Base-by-base conservation (phyloP, 2,329 filamentous ascomycete species). In the Cercospora berteroae region DNA sequence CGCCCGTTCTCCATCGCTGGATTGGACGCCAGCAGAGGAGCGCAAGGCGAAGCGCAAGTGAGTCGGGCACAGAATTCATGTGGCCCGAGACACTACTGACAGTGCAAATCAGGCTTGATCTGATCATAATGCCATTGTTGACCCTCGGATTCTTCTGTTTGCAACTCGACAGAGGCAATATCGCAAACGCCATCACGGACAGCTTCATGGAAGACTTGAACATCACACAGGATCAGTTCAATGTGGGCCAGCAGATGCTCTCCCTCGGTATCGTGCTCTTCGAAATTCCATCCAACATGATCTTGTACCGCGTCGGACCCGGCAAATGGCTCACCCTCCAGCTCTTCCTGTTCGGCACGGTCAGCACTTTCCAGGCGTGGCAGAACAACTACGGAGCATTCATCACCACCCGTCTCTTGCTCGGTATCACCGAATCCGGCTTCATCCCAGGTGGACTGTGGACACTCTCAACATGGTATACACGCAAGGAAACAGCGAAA, bases 381-480 rank as follows among this genome's bases (percentile, higher is more conserved):
- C 77, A 80, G 63, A 77, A 75, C 36, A 78, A 77, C 23, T 76
- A 80, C 16, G 77, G 69, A 1, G 74, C 79, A 2, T 81, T 78
- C 69, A 73, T 81, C 10, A 74, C 75, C 0, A 81, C 80, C 0
- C 74, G 80, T 12, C 72, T 81, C 9, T 73, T 82, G 3, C 77
- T 81, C 7, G 79, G 79, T 5, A 70, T 74, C 29, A 74, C 69
- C 2, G 82, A 83, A 64, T 79, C 80, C 1, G 81, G 81, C 1
- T 82, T 83, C 66, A 84, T 83, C 56, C 82, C 82, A 2, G 83
- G 81, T 48, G 81, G 81, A 6, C 74, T 84, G 1, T 84, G 80
- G 73, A 83, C 83, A 0, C 79, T 84, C 1, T 83, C 82, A 0
- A 77, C 79, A 1, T 84, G 81, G 82, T 84, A 84, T 65, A 84